Conservation (phyloP, 1,139 yeast genomes). For the Blastobotrys illinoisensis region DNA sequence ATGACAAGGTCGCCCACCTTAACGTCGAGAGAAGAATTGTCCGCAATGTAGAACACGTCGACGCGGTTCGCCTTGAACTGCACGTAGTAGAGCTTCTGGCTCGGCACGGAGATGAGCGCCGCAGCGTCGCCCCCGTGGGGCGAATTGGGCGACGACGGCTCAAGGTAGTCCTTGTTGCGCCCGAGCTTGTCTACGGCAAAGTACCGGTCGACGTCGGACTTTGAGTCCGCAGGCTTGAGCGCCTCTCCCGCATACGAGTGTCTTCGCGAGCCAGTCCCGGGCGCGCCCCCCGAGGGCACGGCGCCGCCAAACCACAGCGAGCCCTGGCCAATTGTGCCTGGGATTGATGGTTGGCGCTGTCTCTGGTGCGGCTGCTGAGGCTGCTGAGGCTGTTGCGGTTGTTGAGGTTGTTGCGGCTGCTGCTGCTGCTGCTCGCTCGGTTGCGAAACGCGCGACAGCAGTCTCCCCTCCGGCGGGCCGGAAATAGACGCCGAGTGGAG, state of each 20-base stretch:
- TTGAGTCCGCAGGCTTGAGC: slow-evolving; percentile 5
- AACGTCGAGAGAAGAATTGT: slow-evolving; percentile 45
- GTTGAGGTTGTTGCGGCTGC: slow-evolving; percentile 1
- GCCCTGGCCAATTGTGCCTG: slow-evolving; percentile 17
- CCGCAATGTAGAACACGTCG: slow-evolving; percentile 72
- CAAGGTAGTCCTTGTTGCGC: slow-evolving; percentile 17
- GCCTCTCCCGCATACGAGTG: slow-evolving; percentile 26
- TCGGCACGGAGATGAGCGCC: slow-evolving; percentile 23
- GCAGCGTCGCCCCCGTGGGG: slow-evolving; percentile 6
- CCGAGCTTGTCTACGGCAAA: slow-evolving; percentile 23
- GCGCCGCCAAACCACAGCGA: slow-evolving; percentile 9
- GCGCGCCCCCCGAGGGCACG: slow-evolving; percentile 6
- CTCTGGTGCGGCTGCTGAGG: background rate
- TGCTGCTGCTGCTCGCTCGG: background rate
- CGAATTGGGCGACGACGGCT: slow-evolving; percentile 7
- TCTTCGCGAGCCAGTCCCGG: slow-evolving; percentile 18
- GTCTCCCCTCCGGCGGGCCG: slow-evolving; percentile 1
- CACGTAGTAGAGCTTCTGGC: slow-evolving; percentile 53
- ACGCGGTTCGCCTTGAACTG: slow-evolving; percentile 82
- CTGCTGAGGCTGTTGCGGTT: slow-evolving; percentile 6
- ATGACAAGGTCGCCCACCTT: slow-evolving; percentile 74
- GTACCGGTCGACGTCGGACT: slow-evolving; percentile 18
- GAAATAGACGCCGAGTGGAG: slow-evolving; percentile 11
- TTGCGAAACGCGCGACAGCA: background rate
- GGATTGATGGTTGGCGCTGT: slow-evolving; percentile 3